Evolutionary conservation across 352 stramenopile genomes (phyloP), one percentile per base, ranked within the genome.

Genomic region (Globisporangium lucens): DNA sequence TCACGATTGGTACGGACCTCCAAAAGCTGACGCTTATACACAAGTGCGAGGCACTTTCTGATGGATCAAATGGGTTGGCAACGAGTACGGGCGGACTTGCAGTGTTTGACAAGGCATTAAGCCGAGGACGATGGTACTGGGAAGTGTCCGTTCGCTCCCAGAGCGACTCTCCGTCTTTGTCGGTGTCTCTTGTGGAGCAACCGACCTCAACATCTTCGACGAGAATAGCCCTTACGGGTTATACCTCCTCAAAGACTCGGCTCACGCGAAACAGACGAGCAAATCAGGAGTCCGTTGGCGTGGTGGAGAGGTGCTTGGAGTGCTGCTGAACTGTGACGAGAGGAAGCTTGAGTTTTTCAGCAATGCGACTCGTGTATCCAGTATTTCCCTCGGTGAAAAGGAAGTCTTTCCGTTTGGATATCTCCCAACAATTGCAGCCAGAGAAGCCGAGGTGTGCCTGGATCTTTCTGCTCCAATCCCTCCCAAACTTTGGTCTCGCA

Each of bases 41-140:
- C 62, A 77, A 84, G 36, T 65, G 58, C 1, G 29, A 49, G 2
- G 6, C 15, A 49, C 22, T 1, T 36, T 49, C 2, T 30, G 59
- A 65, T 4, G 35, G 24, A 22, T 12, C 27, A 41, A 30, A 8
- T 52, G 22, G 22, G 3, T 6, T 30, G 24, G 36, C 20, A 35
- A 38, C 33, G 24, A 56, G 63, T 24, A 47, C 22, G 56, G 79
- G 82, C 12, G 87, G 83, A 0, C 71, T 96, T 57, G 84, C 79
- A 3, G 80, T 96, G 3, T 91, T 90, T 59, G 74, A 93, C 43
- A 84, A 89, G 61, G 36, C 62, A 4, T 77, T 95, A 8, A 75
- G 64, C 20, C 78, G 77, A 56, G 89, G 89, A 1, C 76, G 76
- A 51, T 96, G 89, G 89, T 96, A 91, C 71, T 96, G 86, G 85